These are phyloP conservation scores for Candida ovalis DNA, from an alignment of 805 yeast genomes.

Conservation along the genomic window DNA sequence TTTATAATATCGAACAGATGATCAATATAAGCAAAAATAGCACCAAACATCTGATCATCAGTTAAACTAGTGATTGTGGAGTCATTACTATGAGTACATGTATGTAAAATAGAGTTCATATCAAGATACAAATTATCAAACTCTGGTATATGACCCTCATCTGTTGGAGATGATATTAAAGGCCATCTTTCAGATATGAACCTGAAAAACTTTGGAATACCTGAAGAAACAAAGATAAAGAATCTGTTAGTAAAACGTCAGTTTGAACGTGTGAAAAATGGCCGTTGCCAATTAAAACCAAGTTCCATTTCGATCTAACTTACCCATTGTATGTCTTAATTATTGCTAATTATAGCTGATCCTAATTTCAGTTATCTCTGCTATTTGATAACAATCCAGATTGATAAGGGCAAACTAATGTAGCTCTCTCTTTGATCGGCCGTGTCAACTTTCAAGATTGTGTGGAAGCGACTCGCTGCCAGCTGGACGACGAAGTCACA, in stretches of 20 bases:
- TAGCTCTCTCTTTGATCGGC: too few species aligned
- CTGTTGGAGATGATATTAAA: conserved; percentile 79
- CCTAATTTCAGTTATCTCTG: too few species aligned
- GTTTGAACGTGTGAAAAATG: not conserved
- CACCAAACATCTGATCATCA: conserved; percentile 88
- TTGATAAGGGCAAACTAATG: too few species aligned
- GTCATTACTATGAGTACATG: conserved; percentile 85
- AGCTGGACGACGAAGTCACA: too few species aligned
- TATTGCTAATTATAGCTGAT: too few species aligned
- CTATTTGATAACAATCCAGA: too few species aligned
- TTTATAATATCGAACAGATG: conserved; percentile 83
- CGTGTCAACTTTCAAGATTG: too few species aligned
- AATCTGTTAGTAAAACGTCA: conserved; percentile 3
- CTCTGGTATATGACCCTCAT: conserved; percentile 81
- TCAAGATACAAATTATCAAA: conserved; percentile 93
- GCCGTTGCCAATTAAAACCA: not conserved
- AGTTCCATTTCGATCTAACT: not conserved
- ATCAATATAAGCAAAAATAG: conserved; percentile 92
- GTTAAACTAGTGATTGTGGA: conserved; percentile 58
- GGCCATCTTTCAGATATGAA: conserved; percentile 99
- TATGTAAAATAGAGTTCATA: conserved; percentile 95
- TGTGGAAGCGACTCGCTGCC: too few species aligned
- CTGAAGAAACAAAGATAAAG: conserved; percentile 47
- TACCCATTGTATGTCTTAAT: not conserved
- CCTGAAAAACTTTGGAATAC: conserved; percentile 96